Percentiles rank a stretch among this genome's conserved stretches.
Conservation (phyloP, 495 filamentous ascomycete species). For the Talaromyces trachyspermus region DNA sequence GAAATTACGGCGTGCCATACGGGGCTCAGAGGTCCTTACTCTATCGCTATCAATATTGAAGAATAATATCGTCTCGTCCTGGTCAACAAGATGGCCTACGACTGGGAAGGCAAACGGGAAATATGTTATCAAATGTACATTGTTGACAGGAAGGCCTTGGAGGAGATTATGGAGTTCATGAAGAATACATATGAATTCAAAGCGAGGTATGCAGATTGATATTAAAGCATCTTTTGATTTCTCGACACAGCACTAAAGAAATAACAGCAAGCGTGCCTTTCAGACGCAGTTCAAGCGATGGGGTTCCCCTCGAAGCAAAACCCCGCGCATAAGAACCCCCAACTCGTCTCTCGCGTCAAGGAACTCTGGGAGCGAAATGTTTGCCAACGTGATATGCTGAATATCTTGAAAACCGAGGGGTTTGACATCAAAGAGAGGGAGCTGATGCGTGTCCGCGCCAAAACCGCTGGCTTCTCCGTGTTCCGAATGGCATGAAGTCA, state of each 20-base stretch:
- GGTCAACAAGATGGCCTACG: conserved; percentile 53
- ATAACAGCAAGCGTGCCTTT: conserved; percentile 59
- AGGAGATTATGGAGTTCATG: conserved; percentile 61
- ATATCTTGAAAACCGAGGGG: conserved; percentile 60
- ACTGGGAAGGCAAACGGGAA: conserved; percentile 65
- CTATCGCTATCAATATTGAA: neutral
- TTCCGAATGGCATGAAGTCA: conserved; percentile 51
- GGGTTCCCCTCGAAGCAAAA: conserved; percentile 71
- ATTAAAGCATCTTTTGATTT: neutral
- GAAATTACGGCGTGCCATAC: neutral
- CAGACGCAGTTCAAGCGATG: conserved; percentile 70
- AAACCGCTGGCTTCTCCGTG: conserved; percentile 59
- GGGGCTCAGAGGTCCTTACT: neutral
- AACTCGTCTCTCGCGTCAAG: conserved; percentile 57
- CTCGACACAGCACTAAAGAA: neutral
- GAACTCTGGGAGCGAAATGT: conserved; percentile 72
- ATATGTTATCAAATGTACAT: conserved; percentile 68
- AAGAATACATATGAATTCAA: conserved; percentile 51
- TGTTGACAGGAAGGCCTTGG: conserved; percentile 58
- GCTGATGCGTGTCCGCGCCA: conserved; percentile 56
- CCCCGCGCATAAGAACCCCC: conserved; percentile 57
- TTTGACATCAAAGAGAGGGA: conserved; percentile 64
- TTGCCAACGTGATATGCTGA: conserved; percentile 63
- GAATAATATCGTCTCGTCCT: neutral
- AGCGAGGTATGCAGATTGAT: conserved; percentile 47